A percentile compares a stretch with the other conserved stretches of the same genome.
Evolutionary conservation across 805 yeast species (phyloP).

Genomic region (Lipomyces yamadae): DNA sequence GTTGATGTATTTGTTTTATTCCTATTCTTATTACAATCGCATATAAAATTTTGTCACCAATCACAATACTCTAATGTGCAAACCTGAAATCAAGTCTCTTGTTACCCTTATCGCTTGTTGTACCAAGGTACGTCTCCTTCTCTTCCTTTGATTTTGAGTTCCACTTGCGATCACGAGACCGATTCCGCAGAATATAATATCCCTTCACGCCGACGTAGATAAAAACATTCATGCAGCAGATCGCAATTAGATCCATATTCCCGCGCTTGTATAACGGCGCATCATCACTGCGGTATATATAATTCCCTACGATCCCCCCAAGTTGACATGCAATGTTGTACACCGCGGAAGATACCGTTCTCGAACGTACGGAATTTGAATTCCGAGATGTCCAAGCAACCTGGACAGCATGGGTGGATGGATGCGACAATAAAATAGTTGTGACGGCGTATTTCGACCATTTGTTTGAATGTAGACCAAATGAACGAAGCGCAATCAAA

Average conservation of each 20-base stretch:
- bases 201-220: conserved; percentile 1
- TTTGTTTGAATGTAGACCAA: conserved; percentile 8
- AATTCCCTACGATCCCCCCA: conserved; percentile 56
- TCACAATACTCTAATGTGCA: conserved; percentile 21
- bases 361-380: conserved; percentile 60
- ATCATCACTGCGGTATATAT: conserved; percentile 56
- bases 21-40: no score
- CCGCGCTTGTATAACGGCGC: conserved; percentile 59
- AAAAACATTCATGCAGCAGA: conserved; percentile 7
- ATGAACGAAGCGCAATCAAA: conserved; percentile 31
- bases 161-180: conserved; percentile 57
- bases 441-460: conserved; percentile 21
- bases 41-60: no score
- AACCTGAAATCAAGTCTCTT: conserved; percentile 60
- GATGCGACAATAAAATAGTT: conserved; percentile 9
- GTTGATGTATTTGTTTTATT: no score
- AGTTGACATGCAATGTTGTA: conserved; percentile 67
- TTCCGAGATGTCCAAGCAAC: conserved; percentile 65
- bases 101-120: conserved; percentile 56
- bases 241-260: conserved; percentile 47
- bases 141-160: conserved; percentile 54
- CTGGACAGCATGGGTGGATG: conserved; percentile 55
- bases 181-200: conserved; percentile 15
- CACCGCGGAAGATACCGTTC: conserved; percentile 67
- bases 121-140: conserved; percentile 52